Evolutionary conservation across 768 basidiomycete species (phyloP).

Genomic region (Suillus ampliporus): DNA sequence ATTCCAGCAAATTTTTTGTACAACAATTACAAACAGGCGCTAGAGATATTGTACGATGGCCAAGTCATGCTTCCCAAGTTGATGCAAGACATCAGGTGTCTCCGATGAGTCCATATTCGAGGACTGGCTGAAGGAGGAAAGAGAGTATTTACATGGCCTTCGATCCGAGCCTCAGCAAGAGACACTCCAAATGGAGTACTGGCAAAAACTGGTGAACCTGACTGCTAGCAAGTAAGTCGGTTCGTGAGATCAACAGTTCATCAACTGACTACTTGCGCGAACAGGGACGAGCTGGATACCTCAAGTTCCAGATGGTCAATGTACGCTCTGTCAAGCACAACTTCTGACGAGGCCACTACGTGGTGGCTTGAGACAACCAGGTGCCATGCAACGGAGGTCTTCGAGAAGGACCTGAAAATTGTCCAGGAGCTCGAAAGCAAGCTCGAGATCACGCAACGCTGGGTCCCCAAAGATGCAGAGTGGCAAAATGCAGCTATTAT

Average conservation of each 20-base stretch:
- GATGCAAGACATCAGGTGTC: constrained; percentile 17
- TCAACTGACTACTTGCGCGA: too few species aligned
- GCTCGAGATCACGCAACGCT: constrained; percentile 21
- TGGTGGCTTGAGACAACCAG: too few species aligned
- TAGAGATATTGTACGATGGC: constrained; percentile 21
- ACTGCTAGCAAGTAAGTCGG: constrained; percentile 17
- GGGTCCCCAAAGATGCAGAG: constrained; percentile 17
- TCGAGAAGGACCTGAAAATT: constrained; percentile 16
- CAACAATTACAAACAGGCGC: constrained; percentile 34
- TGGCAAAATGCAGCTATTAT: constrained; percentile 21
- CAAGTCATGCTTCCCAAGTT: neutral
- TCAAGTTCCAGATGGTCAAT: too few species aligned
- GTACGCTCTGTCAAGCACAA: too few species aligned
- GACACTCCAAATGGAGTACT: constrained; percentile 24
- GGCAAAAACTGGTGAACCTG: constrained; percentile 13
- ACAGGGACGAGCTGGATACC: too few species aligned
- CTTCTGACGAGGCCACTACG: too few species aligned
- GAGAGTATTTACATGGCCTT: constrained; percentile 9
- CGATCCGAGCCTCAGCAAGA: constrained; percentile 18
- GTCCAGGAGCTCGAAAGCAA: constrained; percentile 27
- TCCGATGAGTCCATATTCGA: constrained; percentile 11
- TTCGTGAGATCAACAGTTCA: too few species aligned
- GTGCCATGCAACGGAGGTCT: constrained; percentile 15
- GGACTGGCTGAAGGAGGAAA: constrained; percentile 17
- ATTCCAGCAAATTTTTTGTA: constrained; percentile 17